Base-by-base conservation (phyloP, 495 filamentous ascomycete genomes). In the Aspergillus saccharolyticus region DNA sequence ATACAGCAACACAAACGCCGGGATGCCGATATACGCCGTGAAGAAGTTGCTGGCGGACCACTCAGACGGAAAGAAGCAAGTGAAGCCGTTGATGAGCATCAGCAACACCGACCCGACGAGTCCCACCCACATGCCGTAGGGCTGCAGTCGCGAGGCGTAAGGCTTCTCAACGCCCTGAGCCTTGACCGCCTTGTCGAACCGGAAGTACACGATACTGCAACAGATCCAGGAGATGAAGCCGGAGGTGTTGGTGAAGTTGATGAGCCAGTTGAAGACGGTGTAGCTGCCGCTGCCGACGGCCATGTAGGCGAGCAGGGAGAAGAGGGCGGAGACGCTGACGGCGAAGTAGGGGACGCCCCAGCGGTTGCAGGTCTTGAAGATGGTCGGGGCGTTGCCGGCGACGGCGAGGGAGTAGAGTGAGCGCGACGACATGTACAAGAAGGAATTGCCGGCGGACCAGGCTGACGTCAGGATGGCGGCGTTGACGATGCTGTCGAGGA, bases 401-500 rank as follows among this genome's bases (percentile, higher is more conserved):
- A 83, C 65, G n/a, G 81, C 78, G n/a, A 83, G 67, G 0, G 75
- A 77, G 64, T 82, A 82, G 9, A 82, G 67, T 2, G 74, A 86
- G n/a, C 90, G 83, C 0, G 84, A 87, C n/a, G 86, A 88, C 30
- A 86, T 89, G 73, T 90, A 93, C 53, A 91, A 77, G 77, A 89
- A 90, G 2, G 87, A 85, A 66, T 95, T 95, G 22, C 84, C 89
- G 1, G 85, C 80, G 4, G 86, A 89, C 66, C 83, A 81, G 14
- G 85, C 86, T 0, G 85, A 85, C 39, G 80, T 89, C 46, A 91
- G 71, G 44, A 91, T 83, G 12, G 86, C 83, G 12, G 83, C 89
- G 72, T 93, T 95, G 75, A 95, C 85, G 59, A 92, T 86, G 61
- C 83, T 80, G 30, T 83, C 84, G 8, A 93, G 78, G 10, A 80